Base-by-base conservation (phyloP, 1,284 basidiomycete genomes). In the Ceratobasidium theobromae region DNA sequence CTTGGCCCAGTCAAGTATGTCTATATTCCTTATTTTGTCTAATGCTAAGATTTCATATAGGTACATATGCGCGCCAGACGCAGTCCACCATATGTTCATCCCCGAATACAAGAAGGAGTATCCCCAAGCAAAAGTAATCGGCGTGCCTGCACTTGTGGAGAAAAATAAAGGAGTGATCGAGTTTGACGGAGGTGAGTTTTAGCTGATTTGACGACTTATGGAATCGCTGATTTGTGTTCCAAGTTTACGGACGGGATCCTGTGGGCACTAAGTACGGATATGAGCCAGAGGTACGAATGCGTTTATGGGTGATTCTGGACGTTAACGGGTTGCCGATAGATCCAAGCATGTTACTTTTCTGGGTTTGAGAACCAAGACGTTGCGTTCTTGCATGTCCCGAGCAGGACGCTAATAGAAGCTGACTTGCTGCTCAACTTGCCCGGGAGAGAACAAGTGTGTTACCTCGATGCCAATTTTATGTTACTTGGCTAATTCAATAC, bases 391-490 rank as follows among this genome's bases (percentile, higher is more conserved):
- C 96, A 98, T 74, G 78, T 80, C 12, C 82, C 86, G 0, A 89
- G 86, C 14, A 91, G 87, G 74, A 87, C 89, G 0, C 78, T 98
- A 62, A 83, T 98, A 66, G 81, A 91, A 74, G 96, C 91, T 0
- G 96, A 99, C 75, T 79, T 98, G 48, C 75, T 98, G 3, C 88
- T 96, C 80, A 98, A 98, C 77, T 79, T 98, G 4, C 95, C 95
- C 0, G 81, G 85, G 3, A 87, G 76, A 0, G 95, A 98, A 76
- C 95, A 98, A 79, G 90, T 89, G 25, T 23, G 8, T 53, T 30
- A 12, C 11, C 43, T 18, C 5, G 21, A 21, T 6, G 18, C 9
- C 9, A 5, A 45, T 8, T 45, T 21, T n/a, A 14, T 18, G 9
- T 9, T 46, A n/a, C n/a, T n/a, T n/a, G n/a, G n/a, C n/a, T n/a